Evolutionary conservation across 441 rosid genomes (phyloP).

Genomic region (Adansonia gregorii): DNA sequence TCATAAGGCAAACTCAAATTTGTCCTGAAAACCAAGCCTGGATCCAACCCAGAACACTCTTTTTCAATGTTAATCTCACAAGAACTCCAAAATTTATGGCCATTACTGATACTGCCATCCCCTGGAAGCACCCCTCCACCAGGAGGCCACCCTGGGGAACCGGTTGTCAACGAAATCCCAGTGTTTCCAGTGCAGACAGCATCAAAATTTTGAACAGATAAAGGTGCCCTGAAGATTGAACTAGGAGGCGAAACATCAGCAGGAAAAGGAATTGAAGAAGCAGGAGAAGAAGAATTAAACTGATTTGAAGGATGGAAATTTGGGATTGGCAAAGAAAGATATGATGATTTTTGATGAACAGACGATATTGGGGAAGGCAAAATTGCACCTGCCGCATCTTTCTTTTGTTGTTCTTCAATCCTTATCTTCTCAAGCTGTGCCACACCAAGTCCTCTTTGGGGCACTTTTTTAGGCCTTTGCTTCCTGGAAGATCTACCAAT

Average conservation of each 20-base stretch:
- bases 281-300: conserved; percentile 19
- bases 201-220: conserved; percentile 28
- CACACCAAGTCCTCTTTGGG: conserved; percentile 67
- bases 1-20: conserved; percentile 36
- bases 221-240: conserved; percentile 27
- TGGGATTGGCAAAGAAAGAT: conserved; percentile 30
- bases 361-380: conserved; percentile 32
- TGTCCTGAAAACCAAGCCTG: conserved; percentile 31
- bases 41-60: conserved; percentile 40
- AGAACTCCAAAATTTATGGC: conserved; percentile 38
- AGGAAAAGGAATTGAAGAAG: conserved; percentile 34
- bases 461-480: conserved; percentile 52
- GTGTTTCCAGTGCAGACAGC: conserved; percentile 20
- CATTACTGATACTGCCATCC: neutral
- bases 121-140: neutral
- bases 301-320: conserved; percentile 23
- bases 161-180: conserved; percentile 27
- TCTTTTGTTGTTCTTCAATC: conserved; percentile 54
- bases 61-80: conserved; percentile 31
- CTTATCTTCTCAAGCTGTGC: conserved; percentile 66
- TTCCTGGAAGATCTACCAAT: conserved; percentile 41
- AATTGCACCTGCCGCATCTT: conserved; percentile 27
- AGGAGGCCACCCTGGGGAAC: conserved; percentile 19
- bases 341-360: conserved; percentile 24
- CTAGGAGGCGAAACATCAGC: conserved; percentile 27